Percentiles rank a stretch among this genome's conserved stretches.
These are phyloP conservation scores for Syzygium malaccense DNA, from an alignment of 441 rosid genomes.

Conservation along the genomic window DNA sequence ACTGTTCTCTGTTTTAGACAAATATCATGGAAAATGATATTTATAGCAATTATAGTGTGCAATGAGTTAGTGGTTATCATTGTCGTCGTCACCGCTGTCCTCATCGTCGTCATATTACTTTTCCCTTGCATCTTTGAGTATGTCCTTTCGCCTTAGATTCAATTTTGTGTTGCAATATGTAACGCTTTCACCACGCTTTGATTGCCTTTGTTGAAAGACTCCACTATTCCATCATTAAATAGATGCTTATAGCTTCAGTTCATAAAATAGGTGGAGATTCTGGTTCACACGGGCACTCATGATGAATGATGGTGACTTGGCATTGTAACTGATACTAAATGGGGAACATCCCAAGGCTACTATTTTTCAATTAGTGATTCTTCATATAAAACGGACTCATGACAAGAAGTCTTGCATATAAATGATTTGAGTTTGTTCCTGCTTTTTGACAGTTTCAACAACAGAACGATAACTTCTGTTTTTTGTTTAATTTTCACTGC, in stretches of 20 bases:
- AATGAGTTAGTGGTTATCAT: neutral
- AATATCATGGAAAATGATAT: neutral
- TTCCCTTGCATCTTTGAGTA: neutral
- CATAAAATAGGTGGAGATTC: neutral
- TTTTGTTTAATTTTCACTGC: neutral
- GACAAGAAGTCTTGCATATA: neutral
- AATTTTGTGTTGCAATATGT: neutral
- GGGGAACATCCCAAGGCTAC: neutral
- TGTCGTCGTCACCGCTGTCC: neutral
- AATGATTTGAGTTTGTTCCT: neutral
- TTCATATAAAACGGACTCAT: neutral
- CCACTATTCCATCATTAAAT: neutral
- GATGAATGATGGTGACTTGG: neutral
- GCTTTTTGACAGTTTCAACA: neutral
- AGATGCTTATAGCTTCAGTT: neutral
- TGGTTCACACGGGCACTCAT: neutral
- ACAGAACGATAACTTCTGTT: neutral
- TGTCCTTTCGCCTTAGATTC: neutral
- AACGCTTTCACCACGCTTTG: neutral
- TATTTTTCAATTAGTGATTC: neutral
- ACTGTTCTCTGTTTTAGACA: neutral
- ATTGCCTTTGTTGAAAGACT: neutral
- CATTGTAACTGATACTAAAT: neutral
- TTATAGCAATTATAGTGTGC: neutral
- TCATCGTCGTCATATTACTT: neutral